Conservation (phyloP, 2,329 filamentous ascomycete genomes). For the Monilinia laxa region DNA sequence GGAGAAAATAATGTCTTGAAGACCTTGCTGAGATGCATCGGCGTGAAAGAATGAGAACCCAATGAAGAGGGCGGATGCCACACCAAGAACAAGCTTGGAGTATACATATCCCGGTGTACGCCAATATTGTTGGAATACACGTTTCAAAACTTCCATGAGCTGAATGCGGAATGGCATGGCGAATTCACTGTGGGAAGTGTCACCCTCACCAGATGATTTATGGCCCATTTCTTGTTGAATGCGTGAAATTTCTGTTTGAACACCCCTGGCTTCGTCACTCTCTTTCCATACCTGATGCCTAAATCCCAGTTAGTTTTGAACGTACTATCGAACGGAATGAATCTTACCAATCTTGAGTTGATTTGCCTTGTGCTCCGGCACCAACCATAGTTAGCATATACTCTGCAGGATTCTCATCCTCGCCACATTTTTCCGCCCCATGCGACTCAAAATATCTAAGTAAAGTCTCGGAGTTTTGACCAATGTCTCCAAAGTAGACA, state of each 20-base stretch:
- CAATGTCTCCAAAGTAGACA: conserved; percentile 81
- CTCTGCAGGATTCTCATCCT: conserved; percentile 78
- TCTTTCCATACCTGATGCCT: conserved; percentile 44
- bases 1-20: conserved; percentile 70
- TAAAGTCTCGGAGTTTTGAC: conserved; percentile 43
- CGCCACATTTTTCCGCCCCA: conserved; percentile 64
- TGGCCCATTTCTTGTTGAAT: conserved; percentile 37
- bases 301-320: background rate
- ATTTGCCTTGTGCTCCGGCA: conserved; percentile 58
- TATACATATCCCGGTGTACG: conserved; percentile 74
- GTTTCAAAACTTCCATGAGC: conserved; percentile 60
- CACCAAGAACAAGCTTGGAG: conserved; percentile 62
- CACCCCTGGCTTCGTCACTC: conserved; percentile 38
- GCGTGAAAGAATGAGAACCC: conserved; percentile 67
- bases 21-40: conserved; percentile 59
- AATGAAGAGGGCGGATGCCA: conserved; percentile 55
- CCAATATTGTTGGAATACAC: conserved; percentile 78
- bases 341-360: conserved; percentile 57
- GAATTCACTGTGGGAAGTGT: conserved; percentile 60
- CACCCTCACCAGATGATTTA: conserved; percentile 58
- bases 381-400: conserved; percentile 49
- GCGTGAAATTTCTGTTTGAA: conserved; percentile 41
- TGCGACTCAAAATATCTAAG: conserved; percentile 71
- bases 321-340: fast-evolving
- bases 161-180: conserved; percentile 72